Evolutionary conservation across 257 asterid genomes (phyloP), one percentile per base, ranked within the genome.

Genomic region (Nicotiana sylvestris): DNA sequence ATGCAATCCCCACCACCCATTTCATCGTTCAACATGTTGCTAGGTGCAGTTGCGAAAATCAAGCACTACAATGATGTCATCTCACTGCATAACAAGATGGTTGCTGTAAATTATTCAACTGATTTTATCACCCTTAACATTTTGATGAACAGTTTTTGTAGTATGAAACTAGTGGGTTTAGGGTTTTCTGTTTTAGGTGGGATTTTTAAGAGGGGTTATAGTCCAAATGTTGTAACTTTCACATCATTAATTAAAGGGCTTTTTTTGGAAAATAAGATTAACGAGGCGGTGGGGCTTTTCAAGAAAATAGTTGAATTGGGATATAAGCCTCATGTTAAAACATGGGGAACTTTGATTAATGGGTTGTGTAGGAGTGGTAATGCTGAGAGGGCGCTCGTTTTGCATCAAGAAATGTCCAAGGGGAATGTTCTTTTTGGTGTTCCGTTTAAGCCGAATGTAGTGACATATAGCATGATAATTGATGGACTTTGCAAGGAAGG

Each of bases 291-390:
- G 21, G 33, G 53, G 76, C 65, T 93, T 84, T 81, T 94, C 86
- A 87, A 56, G 92, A 90, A 88, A 60, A 85, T 90, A 65, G 82
- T 88, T 27, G 62, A 37, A 43, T 65, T 92, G 85, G 95, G 95
- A 27, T 81, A 82, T 83, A 78, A 56, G 55, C 97, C 97, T 29
- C 66, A 84, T 85, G 77, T 83, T 25, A 82, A 65, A 56, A 94
- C 95, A 16, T 92, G 92, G 95, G 88, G 92, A 49, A 92, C 88
- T 87, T 85, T 91, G 89, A 78, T 86, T 83, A 88, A 88, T 87
- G 93, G 95, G 64, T 81, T 94, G 27, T 94, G 95, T 80, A 91
- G 91, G 86, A 91, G 86, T 83, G 94, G 98, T 3, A 85, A 94
- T 78, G 86, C 90, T 0, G 87, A 85, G 87, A 82, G 81, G 80